phyloP scores from a whole-genome alignment of 2,329 filamentous ascomycete species.

The Ceratocystis destructans region DNA sequence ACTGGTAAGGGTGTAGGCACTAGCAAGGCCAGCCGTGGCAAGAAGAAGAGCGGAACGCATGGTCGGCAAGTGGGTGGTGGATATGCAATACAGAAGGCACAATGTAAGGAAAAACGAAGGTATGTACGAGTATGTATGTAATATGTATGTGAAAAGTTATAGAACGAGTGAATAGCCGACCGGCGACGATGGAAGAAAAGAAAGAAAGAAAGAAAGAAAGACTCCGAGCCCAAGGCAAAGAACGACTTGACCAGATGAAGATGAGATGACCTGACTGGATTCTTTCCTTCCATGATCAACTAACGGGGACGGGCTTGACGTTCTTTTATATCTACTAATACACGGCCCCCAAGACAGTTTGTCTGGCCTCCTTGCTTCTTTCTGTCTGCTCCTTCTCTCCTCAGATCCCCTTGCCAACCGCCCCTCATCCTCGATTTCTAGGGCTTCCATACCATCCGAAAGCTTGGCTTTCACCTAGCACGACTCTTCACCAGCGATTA shows the following conservation, averaged over 20 bases:
- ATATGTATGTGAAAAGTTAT: neutral
- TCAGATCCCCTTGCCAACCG: too few relatives aligned
- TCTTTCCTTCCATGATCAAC: neutral
- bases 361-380: neutral
- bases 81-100: neutral
- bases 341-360: neutral
- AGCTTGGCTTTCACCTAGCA: neutral
- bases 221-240: neutral
- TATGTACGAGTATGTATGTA: too few relatives aligned
- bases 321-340: neutral
- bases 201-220: neutral
- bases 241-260: neutral
- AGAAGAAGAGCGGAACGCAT: constrained; percentile 1
- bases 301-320: neutral
- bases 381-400: neutral
- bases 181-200: neutral
- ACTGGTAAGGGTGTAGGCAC: constrained; percentile 23
- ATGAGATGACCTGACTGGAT: neutral
- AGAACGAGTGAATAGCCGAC: neutral
- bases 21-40: neutral
- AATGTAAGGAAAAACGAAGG: neutral
- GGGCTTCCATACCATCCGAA: neutral
- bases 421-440: too few relatives aligned
- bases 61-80: neutral
- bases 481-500: neutral